phyloP scores from a whole-genome alignment of 495 filamentous ascomycete genomes.

The Penicillium antarcticum region DNA sequence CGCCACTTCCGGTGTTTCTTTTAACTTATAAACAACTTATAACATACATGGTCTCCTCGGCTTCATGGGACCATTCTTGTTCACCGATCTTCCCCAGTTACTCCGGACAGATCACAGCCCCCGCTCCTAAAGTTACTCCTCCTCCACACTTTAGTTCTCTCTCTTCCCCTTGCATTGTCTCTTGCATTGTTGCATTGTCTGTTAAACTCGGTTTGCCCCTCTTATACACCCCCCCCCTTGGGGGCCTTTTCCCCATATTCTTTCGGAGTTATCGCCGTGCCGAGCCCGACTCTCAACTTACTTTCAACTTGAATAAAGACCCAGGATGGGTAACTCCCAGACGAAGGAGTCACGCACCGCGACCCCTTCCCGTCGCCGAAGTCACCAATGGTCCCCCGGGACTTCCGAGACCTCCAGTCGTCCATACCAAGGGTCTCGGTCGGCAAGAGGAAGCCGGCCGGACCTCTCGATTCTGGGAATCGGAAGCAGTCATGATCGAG shows the following conservation, averaged over 20 bases:
- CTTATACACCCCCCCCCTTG: slow-evolving; percentile 11
- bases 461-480: slow-evolving; percentile 57
- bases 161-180: slow-evolving; percentile 6
- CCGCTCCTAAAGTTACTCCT: slow-evolving; percentile 13
- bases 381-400: slow-evolving; percentile 35
- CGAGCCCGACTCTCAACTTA: slow-evolving; percentile 3
- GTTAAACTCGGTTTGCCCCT: neutral
- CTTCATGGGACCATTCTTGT: neutral
- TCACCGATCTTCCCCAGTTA: slow-evolving; percentile 25
- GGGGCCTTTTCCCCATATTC: slow-evolving; percentile 11
- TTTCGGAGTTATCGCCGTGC: slow-evolving; percentile 14
- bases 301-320: neutral
- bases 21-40: neutral
- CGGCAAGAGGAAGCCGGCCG: slow-evolving; percentile 49
- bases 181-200: slow-evolving; percentile 6
- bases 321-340: slow-evolving; percentile 56
- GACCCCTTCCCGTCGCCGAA: slow-evolving; percentile 27
- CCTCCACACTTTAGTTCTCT: slow-evolving; percentile 11
- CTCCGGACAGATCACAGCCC: slow-evolving; percentile 19
- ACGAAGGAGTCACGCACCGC: slow-evolving; percentile 55
- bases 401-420: slow-evolving; percentile 33
- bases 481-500: slow-evolving; percentile 39
- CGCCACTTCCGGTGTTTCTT: neutral
- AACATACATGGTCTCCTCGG: neutral
- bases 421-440: slow-evolving; percentile 40